A percentile compares a stretch with the other conserved stretches of the same genome.
Evolutionary conservation across 1,284 basidiomycete species (phyloP).

Genomic region (Tylopilus orsonianus): DNA sequence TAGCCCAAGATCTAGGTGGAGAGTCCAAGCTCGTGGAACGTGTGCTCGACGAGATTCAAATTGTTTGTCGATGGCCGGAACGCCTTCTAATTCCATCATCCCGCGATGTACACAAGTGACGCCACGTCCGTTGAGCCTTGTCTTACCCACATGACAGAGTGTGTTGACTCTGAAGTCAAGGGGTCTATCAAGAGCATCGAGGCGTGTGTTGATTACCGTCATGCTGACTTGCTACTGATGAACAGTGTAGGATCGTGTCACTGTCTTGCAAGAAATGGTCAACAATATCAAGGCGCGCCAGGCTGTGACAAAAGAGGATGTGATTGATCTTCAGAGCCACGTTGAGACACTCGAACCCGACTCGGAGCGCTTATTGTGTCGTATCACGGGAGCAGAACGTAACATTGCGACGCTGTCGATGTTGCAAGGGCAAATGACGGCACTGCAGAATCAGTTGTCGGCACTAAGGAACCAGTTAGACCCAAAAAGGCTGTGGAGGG

Average conservation of each 20-base stretch:
- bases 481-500: slow-evolving; percentile 8
- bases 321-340: slow-evolving; percentile 44
- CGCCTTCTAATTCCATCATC: too few relatives aligned
- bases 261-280: slow-evolving; percentile 22
- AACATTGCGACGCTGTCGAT: slow-evolving; percentile 38
- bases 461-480: too few relatives aligned
- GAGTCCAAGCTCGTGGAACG: too few relatives aligned
- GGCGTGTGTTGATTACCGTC: slow-evolving; percentile 4
- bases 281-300: slow-evolving; percentile 27
- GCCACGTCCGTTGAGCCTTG: too few relatives aligned
- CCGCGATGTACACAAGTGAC: too few relatives aligned
- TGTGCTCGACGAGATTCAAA: too few relatives aligned
- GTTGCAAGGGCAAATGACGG: slow-evolving; percentile 34
- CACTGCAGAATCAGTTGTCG: slow-evolving; percentile 17
- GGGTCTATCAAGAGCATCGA: slow-evolving; percentile 25
- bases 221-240: slow-evolving; percentile 1
- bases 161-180: slow-evolving; percentile 25
- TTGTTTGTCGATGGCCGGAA: too few relatives aligned
- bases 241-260: slow-evolving; percentile 25
- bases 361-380: slow-evolving; percentile 34
- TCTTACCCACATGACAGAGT: slow-evolving; percentile 22
- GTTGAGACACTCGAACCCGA: slow-evolving; percentile 40
- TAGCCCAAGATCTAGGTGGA: too few relatives aligned
- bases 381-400: slow-evolving; percentile 30
- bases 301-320: slow-evolving; percentile 31